Percentiles rank a stretch among this genome's conserved stretches.
phyloP scores from a whole-genome alignment of 2,329 filamentous ascomycete genomes.

The Trichoderma breve region DNA sequence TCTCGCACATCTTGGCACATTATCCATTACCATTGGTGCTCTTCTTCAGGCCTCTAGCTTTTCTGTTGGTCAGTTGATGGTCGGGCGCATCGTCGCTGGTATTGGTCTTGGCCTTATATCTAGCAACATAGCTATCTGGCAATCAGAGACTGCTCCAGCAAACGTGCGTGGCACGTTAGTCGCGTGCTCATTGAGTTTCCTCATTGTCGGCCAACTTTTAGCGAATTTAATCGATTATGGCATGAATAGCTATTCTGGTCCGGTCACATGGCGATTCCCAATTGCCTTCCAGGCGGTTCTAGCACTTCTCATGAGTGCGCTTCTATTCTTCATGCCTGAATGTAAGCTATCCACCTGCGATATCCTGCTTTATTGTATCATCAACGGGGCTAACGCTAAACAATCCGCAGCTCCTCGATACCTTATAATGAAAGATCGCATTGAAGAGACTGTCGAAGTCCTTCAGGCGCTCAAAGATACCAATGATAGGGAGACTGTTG shows the following conservation, averaged over 20 bases:
- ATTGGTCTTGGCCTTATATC: not conserved
- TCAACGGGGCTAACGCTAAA: not conserved
- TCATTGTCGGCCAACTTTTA: conserved; percentile 46
- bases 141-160: conserved; percentile 30
- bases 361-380: conserved; percentile 27
- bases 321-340: conserved; percentile 32
- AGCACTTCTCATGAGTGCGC: conserved; percentile 32
- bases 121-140: conserved; percentile 33
- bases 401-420: conserved; percentile 39
- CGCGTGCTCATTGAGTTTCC: conserved; percentile 29
- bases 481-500: conserved; percentile 25
- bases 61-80: conserved; percentile 43
- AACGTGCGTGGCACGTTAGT: conserved; percentile 20
- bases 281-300: conserved; percentile 38
- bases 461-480: conserved; percentile 37
- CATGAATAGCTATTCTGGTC: conserved; percentile 11
- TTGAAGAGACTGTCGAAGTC: conserved; percentile 38
- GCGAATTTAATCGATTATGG: conserved; percentile 46
- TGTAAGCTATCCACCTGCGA: not conserved
- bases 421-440: conserved; percentile 39
- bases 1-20: conserved; percentile 42
- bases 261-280: conserved; percentile 36
- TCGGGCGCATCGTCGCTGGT: conserved; percentile 48
- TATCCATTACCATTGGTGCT: conserved; percentile 46
- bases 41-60: conserved; percentile 45